These are phyloP conservation scores for Drosera spatulata DNA, from an alignment of 179 eudicot species.

Conservation along the genomic window DNA sequence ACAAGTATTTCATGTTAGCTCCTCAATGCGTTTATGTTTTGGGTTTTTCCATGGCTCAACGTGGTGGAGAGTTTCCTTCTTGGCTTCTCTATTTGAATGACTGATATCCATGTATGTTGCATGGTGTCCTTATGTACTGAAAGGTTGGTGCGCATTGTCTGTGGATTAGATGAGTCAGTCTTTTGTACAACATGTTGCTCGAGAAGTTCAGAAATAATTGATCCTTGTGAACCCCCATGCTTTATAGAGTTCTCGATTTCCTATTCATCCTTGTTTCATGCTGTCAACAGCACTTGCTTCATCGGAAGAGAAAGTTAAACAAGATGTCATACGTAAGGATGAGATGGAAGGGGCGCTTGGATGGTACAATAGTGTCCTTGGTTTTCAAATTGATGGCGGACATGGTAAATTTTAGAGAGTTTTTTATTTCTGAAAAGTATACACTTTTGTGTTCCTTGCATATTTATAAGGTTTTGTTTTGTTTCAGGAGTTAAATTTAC, in stretches of 20 bases:
- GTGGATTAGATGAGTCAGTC: too few species aligned
- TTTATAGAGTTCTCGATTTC: background rate
- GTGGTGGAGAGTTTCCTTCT: too few species aligned
- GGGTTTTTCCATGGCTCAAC: too few species aligned
- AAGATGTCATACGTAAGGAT: slow-evolving; percentile 27
- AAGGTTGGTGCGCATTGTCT: too few species aligned
- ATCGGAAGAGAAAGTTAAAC: slow-evolving; percentile 40
- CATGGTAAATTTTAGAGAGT: slow-evolving; percentile 38
- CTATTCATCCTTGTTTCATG: slow-evolving; percentile 1
- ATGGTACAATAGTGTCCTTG: slow-evolving; percentile 87
- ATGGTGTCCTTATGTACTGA: too few species aligned
- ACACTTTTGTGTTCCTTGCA: slow-evolving; percentile 1
- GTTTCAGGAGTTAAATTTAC: slow-evolving; percentile 70
- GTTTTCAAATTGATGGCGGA: slow-evolving; percentile 77
- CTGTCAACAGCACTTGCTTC: slow-evolving; percentile 44
- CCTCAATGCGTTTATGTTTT: too few species aligned
- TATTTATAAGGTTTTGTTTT: slow-evolving; percentile 7
- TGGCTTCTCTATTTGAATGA: too few species aligned
- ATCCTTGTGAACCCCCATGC: background rate
- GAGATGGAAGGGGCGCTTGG: slow-evolving; percentile 62
- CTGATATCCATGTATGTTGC: too few species aligned
- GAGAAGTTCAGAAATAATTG: too few species aligned
- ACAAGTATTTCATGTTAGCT: too few species aligned
- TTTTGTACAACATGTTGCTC: too few species aligned
- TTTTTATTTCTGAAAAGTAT: slow-evolving; percentile 1